These are phyloP conservation scores for Hippophae tibetana DNA, from an alignment of 306 rosid genomes.

Conservation along the genomic window DNA sequence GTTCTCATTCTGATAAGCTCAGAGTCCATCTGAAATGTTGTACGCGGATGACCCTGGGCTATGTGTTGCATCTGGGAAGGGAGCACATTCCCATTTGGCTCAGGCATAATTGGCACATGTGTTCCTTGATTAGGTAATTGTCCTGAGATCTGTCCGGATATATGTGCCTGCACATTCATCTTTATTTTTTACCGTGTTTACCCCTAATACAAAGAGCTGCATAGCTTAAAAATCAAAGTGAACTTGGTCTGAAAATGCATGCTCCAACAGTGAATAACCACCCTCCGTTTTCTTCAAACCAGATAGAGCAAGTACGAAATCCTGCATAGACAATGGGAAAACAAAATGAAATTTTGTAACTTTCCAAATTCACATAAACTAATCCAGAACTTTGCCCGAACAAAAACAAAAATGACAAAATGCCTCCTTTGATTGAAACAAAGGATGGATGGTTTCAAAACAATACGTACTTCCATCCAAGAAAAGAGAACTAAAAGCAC, in stretches of 20 bases:
- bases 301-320: not conserved
- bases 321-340: slow-evolving; percentile 3
- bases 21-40: slow-evolving; percentile 39
- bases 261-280: slow-evolving; percentile 10
- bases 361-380: not conserved
- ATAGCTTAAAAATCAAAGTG: slow-evolving; percentile 27
- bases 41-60: slow-evolving; percentile 31
- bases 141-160: slow-evolving; percentile 57
- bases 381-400: not conserved
- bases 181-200: slow-evolving; percentile 20
- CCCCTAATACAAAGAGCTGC: slow-evolving; percentile 24
- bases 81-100: slow-evolving; percentile 48
- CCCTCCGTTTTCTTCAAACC: slow-evolving; percentile 9
- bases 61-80: slow-evolving; percentile 44
- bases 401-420: not conserved
- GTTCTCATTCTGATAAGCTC: slow-evolving; percentile 49
- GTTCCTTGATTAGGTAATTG: slow-evolving; percentile 62
- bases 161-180: slow-evolving; percentile 63
- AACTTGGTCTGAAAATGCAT: slow-evolving; percentile 18
- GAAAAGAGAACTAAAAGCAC: no score
- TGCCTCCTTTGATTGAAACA: not conserved
- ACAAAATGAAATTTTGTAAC: slow-evolving; percentile 3
- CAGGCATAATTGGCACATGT: slow-evolving; percentile 48
- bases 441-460: no score
- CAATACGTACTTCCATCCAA: no score